phyloP scores from a whole-genome alignment of 352 stramenopile genomes.

The Nothophytophthora sp. region DNA sequence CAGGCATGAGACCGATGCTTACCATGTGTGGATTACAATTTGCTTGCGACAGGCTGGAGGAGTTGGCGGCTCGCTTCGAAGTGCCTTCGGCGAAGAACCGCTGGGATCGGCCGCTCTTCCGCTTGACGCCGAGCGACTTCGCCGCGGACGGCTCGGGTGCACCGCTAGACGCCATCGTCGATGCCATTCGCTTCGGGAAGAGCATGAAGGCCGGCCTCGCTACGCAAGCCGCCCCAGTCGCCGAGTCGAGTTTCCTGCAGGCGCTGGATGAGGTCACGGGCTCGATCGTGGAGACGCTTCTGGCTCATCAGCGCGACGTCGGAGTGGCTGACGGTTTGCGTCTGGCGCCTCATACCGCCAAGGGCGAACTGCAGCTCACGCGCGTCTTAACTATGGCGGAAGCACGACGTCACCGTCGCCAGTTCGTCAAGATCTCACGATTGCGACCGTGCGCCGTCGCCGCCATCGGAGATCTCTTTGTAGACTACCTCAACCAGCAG shows the following conservation, averaged over 20 bases:
- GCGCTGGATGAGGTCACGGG: constrained; percentile 64
- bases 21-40: neutral
- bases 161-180: constrained; percentile 50
- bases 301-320: constrained; percentile 67
- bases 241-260: constrained; percentile 74
- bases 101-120: constrained; percentile 92
- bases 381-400: constrained; percentile 59
- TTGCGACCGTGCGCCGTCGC: constrained; percentile 52
- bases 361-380: constrained; percentile 42
- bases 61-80: constrained; percentile 89
- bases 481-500: constrained; percentile 81
- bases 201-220: constrained; percentile 68
- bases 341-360: constrained; percentile 30
- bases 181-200: constrained; percentile 65
- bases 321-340: constrained; percentile 50
- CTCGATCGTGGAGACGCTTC: constrained; percentile 56
- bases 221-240: constrained; percentile 54
- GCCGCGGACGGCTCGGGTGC: constrained; percentile 28
- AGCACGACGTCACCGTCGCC: constrained; percentile 65
- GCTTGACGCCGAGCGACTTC: constrained; percentile 52
- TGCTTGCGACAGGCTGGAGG: constrained; percentile 57
- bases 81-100: constrained; percentile 91
- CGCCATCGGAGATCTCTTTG: constrained; percentile 64
- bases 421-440: constrained; percentile 84
- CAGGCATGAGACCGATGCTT: too few species aligned